Base-by-base conservation (phyloP, 495 filamentous ascomycete genomes). In the Haplographium delicatum region DNA sequence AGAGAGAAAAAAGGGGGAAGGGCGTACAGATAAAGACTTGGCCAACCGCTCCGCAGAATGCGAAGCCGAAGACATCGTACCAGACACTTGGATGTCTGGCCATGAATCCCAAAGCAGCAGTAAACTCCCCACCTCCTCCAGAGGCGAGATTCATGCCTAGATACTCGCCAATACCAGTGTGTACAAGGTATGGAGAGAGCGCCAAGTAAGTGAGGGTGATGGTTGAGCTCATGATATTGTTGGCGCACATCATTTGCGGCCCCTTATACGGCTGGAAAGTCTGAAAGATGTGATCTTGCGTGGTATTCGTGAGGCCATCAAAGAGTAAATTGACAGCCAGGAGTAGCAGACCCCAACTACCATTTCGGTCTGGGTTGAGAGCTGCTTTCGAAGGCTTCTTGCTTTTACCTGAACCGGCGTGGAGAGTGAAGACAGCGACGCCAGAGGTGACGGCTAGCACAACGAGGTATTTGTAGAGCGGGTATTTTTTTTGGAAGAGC, bases 241-340 rank as follows among this genome's bases (percentile, higher is more conserved):
- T 88, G n/a, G 91, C 94, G 51, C 89, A 89, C 93, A 98, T 98
- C 93, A 98, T 97, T 78, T 97, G 94, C 44, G 91, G 89, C 2
- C 94, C 94, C 11, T 80, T 75, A 67, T 90, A 95, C 16, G 80
- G 76, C 54, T 79, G 81, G 67, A 86, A 90, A 7, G 80, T 78
- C 44, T 64, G 65, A 67, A 96, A 96, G 68, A 98, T 88, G 66
- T 96, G 84, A 66, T 98, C 93, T 73, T 98, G 93, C 24, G 90
- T 96, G 43, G 82, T 88, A 65, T 98, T 98, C 35, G 91, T 97
- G 50, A 98, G 75, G 45, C 93, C 93, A 67, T 98, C 93, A 58
- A 98, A 88, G 16, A 98, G 78, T 35, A 98, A 76, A 59, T 98
- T 98, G 58, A 96, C 83, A n/a, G 79, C 79, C 10, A 98, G 76